Conservation (phyloP, 2,329 filamentous ascomycete genomes). For the Fusarium sp. region DNA sequence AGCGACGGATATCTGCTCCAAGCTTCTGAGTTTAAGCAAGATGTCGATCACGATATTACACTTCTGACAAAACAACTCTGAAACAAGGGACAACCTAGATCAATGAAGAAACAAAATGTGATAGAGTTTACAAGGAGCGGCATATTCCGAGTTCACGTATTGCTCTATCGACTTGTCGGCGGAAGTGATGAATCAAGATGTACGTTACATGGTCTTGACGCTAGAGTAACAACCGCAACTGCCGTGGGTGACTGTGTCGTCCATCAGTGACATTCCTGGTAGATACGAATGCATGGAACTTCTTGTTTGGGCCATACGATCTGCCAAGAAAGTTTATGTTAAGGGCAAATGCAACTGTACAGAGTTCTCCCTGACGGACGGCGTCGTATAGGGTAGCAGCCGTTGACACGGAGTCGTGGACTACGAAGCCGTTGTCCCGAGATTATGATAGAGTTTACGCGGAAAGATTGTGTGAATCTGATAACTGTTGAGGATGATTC, state of each 20-base stretch:
- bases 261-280: not conserved
- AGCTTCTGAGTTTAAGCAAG: not conserved
- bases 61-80: not conserved
- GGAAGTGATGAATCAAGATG: not conserved
- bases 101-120: not conserved
- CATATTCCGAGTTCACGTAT: not conserved
- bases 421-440: not conserved
- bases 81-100: slow-evolving; percentile 13
- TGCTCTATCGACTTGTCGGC: not conserved
- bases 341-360: not conserved
- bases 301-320: not conserved
- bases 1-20: not conserved
- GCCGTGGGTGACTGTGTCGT: not conserved
- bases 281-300: not conserved
- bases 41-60: not conserved
- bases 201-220: not conserved
- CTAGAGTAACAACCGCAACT: slow-evolving; percentile 2
- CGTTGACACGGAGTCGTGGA: not conserved
- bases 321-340: not conserved
- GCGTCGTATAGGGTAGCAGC: slow-evolving; percentile 6
- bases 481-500: not conserved
- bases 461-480: not conserved
- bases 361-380: not conserved
- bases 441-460: not conserved
- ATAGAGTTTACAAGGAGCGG: not conserved